phyloP scores from a whole-genome alignment of 176 grass and related monocot species.

The Chrysopogon serrulatus region DNA sequence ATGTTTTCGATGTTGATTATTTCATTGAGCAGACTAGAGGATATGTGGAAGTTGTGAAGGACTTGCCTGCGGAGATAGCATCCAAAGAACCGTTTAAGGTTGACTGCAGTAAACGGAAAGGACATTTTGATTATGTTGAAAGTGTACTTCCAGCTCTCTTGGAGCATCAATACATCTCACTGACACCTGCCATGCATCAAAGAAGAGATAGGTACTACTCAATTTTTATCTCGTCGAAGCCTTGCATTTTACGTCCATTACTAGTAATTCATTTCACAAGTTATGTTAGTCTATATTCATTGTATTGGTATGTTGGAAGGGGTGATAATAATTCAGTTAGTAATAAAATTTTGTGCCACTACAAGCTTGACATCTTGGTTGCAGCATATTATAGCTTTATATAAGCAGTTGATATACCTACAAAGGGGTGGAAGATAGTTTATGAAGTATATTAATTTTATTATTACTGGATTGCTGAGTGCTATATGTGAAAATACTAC shows the following conservation, averaged over 20 bases:
- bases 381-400: not conserved
- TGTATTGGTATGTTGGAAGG: conserved; percentile 3
- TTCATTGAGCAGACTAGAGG: conserved; percentile 87
- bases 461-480: not conserved
- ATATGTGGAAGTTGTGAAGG: conserved; percentile 75
- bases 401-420: not conserved
- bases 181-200: conserved; percentile 80
- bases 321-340: not conserved
- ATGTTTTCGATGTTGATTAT: conserved; percentile 89
- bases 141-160: conserved; percentile 66
- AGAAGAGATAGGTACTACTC: conserved; percentile 87
- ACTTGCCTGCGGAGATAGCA: conserved; percentile 62
- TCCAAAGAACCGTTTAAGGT: conserved; percentile 70
- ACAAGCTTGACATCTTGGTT: not conserved
- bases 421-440: not conserved
- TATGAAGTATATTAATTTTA: not conserved
- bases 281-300: not conserved
- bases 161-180: conserved; percentile 74
- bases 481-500: not conserved
- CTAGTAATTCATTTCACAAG: not conserved
- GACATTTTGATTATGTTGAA: conserved; percentile 82
- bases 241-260: not conserved
- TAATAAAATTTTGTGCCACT: not conserved
- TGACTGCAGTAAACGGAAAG: conserved; percentile 89
- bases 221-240: not conserved